Percentiles rank a stretch among this genome's conserved stretches.
Evolutionary conservation across 805 yeast species (phyloP).

Genomic region (Candida insectorum): DNA sequence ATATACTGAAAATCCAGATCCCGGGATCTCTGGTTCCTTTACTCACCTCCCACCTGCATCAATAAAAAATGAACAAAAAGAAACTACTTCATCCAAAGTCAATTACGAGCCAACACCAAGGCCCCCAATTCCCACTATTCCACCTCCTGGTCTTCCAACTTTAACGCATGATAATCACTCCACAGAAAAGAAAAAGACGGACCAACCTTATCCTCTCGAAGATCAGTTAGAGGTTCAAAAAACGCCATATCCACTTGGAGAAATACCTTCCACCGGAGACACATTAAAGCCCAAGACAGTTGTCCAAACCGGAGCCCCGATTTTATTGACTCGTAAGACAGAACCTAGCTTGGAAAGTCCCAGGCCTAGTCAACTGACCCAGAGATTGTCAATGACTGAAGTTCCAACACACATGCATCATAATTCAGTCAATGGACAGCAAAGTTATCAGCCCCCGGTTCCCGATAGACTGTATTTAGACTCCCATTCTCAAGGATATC

Average conservation of each 20-base stretch:
- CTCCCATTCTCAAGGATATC: no score
- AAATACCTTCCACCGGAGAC: no score
- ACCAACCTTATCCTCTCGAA: constrained; percentile 9
- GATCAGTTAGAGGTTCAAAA: constrained; percentile 3
- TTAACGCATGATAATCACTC: not conserved
- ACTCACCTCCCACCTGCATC: not conserved
- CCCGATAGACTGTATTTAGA: no score
- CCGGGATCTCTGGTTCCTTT: not conserved
- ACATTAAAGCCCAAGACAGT: no score
- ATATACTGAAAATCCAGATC: constrained; percentile 1
- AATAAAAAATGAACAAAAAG: not conserved
- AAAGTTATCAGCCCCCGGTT: no score
- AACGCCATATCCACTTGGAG: constrained; percentile 13
- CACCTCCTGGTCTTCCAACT: constrained; percentile 14
- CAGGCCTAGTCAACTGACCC: no score
- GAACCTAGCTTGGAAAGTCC: no score
- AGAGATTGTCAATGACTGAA: no score
- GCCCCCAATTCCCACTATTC: constrained; percentile 14
- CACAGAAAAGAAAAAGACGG: not conserved
- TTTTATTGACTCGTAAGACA: no score
- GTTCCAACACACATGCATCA: no score
- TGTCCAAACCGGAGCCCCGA: no score
- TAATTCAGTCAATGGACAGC: no score
- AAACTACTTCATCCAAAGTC: not conserved
- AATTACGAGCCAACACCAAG: constrained; percentile 1